Base-by-base conservation (phyloP, 345 rosid species). In the Adansonia digitata region DNA sequence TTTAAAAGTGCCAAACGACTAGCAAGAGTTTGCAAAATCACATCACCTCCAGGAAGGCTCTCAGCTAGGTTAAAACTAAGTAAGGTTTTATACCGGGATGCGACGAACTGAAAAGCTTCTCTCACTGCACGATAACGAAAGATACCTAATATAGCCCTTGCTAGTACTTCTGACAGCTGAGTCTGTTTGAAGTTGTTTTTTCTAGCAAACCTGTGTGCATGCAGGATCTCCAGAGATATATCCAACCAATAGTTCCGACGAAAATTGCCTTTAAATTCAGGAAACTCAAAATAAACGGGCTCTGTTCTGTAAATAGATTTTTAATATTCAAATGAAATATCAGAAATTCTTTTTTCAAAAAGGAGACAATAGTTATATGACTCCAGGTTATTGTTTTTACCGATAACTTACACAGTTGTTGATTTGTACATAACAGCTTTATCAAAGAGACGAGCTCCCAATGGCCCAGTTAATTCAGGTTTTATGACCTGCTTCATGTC, bases 371-470 rank as follows among this genome's bases (percentile, higher is more conserved):
- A 22, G 43, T 40, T 69, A 61, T 43, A 72, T 49, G 82, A 70
- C 72, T 72, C 46, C 42, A 59, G 39, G 34, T 56, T 51, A 69
- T 45, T 77, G 55, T 37, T 65, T 62, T 31, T 70, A 62, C 49
- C 69, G 80, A 79, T 52, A 75, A 87, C 97, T 63, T 89, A 94
- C 98, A 87, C 73, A 26, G 81, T 69, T 79, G 77, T 69, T 37
- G 98, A 94, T 71, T 88, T 92, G 91, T 89, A 94, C 97, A 92
- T 89, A 79, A 94, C 92, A 75, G 97, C 98, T 82, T 91, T 94
- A 81, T 94, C 97, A 78, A 94, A 94, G 67, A 94, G 87, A 69
- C 98, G 94, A 84, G 97, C 97, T 71, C 97, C 98, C 85, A 92
- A 73, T 42, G 97, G 98, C 72, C 97, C 98, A 60, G 97, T 94